Evolutionary conservation across 306 rosid species (phyloP), one percentile per base, ranked within the genome.

Genomic region (Pterocarpus santalinus): DNA sequence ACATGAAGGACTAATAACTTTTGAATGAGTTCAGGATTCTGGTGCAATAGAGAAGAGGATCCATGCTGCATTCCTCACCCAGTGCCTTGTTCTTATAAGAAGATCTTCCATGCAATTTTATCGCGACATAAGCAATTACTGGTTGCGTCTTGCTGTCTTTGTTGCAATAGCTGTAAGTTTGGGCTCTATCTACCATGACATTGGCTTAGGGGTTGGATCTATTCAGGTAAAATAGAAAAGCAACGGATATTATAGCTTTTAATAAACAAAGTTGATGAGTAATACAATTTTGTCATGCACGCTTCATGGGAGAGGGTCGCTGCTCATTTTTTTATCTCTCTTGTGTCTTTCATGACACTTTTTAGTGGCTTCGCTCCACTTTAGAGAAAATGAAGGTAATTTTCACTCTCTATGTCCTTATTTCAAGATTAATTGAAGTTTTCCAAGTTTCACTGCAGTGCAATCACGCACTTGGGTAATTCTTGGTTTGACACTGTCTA

Each of bases 361-460:
- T 86, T 93, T 63, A 94, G 91, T 55, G 98, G 97, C 68, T 93
- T 93, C 81, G 90, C 97, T 78, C 90, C 97, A 8, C 88, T 91
- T 70, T 90, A 62, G 94, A 89, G 76, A 94, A 92, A 70, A 90
- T 92, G 86, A 90, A 89, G 93, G 94, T 92, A 81, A 49, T 1
- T 32, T 73, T 43, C 13, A 63, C 32, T 33, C 61, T 57, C 51
- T 33, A 41, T 51, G 33, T 33, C 33, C 67, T 13, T 66, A 65
- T n/a, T 55, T 22, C 5, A 41, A 39, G 36, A 64, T 34, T 4
- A 17, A 17, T 22, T 47, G 34, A 22, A 22, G 28, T 22, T 22
- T 22, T 22, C 28, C 28, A 22, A 22, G 28, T 22, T 22, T 22
- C 28, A 22, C 28, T 22, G 28, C 28, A 22, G 28, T 22, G 28